Conservation (phyloP, 2,329 filamentous ascomycete genomes). For the Knufia petricola region DNA sequence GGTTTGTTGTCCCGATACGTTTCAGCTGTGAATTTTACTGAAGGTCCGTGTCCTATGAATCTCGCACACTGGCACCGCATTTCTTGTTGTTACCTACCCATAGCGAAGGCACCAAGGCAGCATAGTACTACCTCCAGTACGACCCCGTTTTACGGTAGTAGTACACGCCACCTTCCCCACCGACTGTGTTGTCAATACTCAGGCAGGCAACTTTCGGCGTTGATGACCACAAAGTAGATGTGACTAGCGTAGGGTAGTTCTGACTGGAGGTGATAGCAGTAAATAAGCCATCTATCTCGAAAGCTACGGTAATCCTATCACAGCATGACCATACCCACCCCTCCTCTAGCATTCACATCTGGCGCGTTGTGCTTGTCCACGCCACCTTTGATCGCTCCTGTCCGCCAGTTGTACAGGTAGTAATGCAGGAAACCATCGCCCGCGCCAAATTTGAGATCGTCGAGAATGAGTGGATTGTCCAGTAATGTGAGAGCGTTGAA, state of each 20-base stretch:
- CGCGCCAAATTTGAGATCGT: constrained; percentile 86
- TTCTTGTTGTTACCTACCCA: constrained; percentile 6
- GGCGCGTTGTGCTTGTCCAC: constrained; percentile 69
- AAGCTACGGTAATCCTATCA: no score
- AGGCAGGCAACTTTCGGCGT: no score
- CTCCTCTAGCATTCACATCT: constrained; percentile 69
- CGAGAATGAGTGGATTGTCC: constrained; percentile 88
- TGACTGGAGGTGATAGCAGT: no score
- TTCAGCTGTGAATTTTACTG: not conserved
- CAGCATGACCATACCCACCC: constrained; percentile 84
- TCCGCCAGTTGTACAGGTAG: constrained; percentile 95
- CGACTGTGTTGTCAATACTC: not conserved
- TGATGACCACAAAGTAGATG: no score
- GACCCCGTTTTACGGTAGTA: no score
- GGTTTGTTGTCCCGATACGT: not conserved
- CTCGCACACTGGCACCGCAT: not conserved
- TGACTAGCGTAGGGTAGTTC: no score
- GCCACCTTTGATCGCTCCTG: constrained; percentile 73
- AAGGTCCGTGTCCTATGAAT: constrained; percentile 7
- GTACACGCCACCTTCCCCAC: not conserved
- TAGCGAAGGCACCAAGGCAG: not conserved
- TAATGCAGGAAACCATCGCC: constrained; percentile 94
- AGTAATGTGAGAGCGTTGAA: constrained; percentile 91
- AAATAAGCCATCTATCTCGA: no score
- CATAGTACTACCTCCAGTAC: no score